Conservation (phyloP, 768 basidiomycete species). For the Agrocybe praecox region DNA sequence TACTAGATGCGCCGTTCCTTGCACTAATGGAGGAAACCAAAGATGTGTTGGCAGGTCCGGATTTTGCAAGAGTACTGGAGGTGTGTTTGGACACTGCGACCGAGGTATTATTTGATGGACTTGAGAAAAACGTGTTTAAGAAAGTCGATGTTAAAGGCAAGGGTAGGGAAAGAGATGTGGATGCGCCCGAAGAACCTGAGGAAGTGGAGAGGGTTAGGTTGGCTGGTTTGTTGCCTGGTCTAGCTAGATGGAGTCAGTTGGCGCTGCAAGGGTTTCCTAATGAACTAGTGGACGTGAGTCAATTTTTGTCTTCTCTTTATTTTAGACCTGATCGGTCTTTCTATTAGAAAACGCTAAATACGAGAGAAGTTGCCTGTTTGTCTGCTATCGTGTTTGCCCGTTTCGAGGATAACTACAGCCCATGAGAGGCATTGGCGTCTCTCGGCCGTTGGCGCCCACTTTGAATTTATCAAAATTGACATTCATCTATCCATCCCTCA, state of each 20-base stretch:
- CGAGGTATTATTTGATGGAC: slow-evolving; percentile 59
- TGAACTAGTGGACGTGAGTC: slow-evolving; percentile 80
- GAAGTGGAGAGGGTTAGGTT: slow-evolving; percentile 62
- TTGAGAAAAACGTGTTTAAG: slow-evolving; percentile 67
- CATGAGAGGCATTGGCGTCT: not conserved
- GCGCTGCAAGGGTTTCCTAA: slow-evolving; percentile 73
- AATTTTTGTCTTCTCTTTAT: slow-evolving; percentile 4
- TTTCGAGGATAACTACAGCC: slow-evolving; percentile 55
- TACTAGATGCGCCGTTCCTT: slow-evolving; percentile 54
- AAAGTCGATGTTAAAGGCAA: slow-evolving; percentile 2
- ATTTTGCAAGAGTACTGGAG: slow-evolving; percentile 73
- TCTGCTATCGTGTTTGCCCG: slow-evolving; percentile 74
- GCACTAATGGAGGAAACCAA: slow-evolving; percentile 73
- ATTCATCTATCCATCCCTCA: no score
- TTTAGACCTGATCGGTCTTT: not conserved
- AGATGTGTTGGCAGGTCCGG: slow-evolving; percentile 59
- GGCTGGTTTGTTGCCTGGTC: slow-evolving; percentile 78
- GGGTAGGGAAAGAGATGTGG: slow-evolving; percentile 15
- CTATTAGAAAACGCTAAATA: slow-evolving; percentile 56
- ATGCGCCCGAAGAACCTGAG: slow-evolving; percentile 16
- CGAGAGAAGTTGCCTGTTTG: slow-evolving; percentile 67
- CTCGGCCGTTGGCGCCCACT: not conserved
- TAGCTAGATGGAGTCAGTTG: slow-evolving; percentile 77
- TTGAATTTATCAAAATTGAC: no score
- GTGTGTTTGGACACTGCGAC: slow-evolving; percentile 74